Evolutionary conservation across 2,329 filamentous ascomycete genomes (phyloP), one percentile per base, ranked within the genome.

Genomic region (Pseudogymnoascus sp.): DNA sequence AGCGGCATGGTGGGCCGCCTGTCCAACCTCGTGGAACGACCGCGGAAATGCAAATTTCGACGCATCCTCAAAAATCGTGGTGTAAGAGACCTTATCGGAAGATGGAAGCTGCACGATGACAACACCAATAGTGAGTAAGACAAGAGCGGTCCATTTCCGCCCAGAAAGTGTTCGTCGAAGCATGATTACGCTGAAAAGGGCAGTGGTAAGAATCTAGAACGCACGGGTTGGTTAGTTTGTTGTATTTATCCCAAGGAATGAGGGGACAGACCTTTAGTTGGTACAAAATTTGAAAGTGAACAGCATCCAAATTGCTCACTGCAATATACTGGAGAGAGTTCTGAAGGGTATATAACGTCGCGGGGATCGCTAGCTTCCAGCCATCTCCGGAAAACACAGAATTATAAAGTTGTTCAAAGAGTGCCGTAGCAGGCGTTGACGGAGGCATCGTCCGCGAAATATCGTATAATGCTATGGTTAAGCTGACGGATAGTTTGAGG

Each of bases 261-360:
- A 23, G 11, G 13, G n/a, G 15, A 7, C 75, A n/a, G 71, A 84
- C 83, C 80, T 97, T 97, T 64, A 97, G 80, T 76, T 99, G 93
- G 74, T 95, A 96, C 26, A 95, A 85, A 65, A 96, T 87, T 75
- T 97, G 93, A 73, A 97, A 97, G 62, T 93, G 92, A 4, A 95
- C 91, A 0, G 93, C 90, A 71, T 96, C 91, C 70, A 97, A 76
- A 69, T 97, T 97, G 66, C 90, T 91, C 10, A 97, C 86, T 1
- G 91, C 93, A 62, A 96, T 84, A 72, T 97, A 99, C 74, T 97
- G 91, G 62, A 97, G 78, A n/a, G 90, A 89, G 72, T 97, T 97
- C 71, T 97, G 91, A 28, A 97, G 74, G 0, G 93, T 96, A 74
- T 96, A 97, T 1, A 97, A 80, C 4, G 86, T 82, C 3, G 93